A percentile compares a stretch with the other conserved stretches of the same genome.
Evolutionary conservation across 192 early-diverging fungal genomes (phyloP).

Genomic region (Backusella morwellensis): DNA sequence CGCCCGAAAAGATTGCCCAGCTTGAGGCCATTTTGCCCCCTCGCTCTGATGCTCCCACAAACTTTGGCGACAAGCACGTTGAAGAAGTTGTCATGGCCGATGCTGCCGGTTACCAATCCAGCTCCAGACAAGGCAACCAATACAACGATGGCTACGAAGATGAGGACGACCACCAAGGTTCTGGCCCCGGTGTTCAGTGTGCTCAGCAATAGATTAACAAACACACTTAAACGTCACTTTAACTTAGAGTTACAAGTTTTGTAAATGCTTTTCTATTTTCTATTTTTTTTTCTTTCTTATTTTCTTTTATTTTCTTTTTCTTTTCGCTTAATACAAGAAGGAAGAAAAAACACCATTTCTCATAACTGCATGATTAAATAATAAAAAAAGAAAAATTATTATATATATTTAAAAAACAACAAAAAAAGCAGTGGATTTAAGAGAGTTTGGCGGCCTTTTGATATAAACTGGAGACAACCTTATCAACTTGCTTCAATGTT

Average conservation of each 20-base stretch:
- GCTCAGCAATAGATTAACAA: slow-evolving; percentile 29
- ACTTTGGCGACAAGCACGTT: slow-evolving; percentile 50
- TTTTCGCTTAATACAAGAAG: neutral
- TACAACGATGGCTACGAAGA: slow-evolving; percentile 17
- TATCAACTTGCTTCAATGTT: slow-evolving; percentile 95
- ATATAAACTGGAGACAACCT: slow-evolving; percentile 94
- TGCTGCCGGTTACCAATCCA: slow-evolving; percentile 21
- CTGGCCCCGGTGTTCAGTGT: slow-evolving; percentile 36
- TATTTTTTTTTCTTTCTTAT: neutral
- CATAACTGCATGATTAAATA: slow-evolving; percentile 5
- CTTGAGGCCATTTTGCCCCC: slow-evolving; percentile 86
- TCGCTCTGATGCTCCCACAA: slow-evolving; percentile 51
- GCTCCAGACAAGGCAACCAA: neutral
- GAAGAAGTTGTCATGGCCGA: slow-evolving; percentile 83
- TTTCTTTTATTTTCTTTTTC: neutral
- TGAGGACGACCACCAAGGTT: slow-evolving; percentile 22
- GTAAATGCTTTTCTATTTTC: neutral
- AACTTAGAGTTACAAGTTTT: neutral
- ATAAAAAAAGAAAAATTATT: neutral
- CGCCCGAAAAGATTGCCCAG: slow-evolving; percentile 63
- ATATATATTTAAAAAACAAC: neutral
- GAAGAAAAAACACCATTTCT: slow-evolving; percentile 1
- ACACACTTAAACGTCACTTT: slow-evolving; percentile 3
- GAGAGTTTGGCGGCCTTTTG: slow-evolving; percentile 57
- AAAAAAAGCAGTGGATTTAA: neutral